A percentile compares a stretch with the other conserved stretches of the same genome.
Evolutionary conservation across 192 early-diverging fungal genomes (phyloP).

Genomic region (Mortierella alpina): DNA sequence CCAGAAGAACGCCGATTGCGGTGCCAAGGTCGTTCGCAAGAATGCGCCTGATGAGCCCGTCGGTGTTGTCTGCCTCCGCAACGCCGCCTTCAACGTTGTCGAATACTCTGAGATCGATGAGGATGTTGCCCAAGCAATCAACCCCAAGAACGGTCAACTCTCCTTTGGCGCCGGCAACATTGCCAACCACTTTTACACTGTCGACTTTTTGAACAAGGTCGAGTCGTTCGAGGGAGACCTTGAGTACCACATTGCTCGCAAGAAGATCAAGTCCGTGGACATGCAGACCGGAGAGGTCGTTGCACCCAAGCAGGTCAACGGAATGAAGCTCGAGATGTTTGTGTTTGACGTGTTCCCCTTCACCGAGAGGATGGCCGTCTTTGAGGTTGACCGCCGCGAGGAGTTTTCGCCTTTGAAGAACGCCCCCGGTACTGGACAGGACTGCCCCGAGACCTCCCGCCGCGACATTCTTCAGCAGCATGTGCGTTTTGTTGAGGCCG

Average conservation of each 20-base stretch:
- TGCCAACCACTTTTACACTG: slow-evolving; percentile 98
- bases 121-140: slow-evolving; percentile 71
- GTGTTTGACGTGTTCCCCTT: slow-evolving; percentile 99
- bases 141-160: slow-evolving; percentile 77
- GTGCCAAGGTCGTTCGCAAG: slow-evolving; percentile 96
- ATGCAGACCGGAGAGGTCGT: slow-evolving; percentile 76
- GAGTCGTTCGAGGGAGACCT: slow-evolving; percentile 87
- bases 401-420: slow-evolving; percentile 99
- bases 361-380: slow-evolving; percentile 86
- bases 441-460: slow-evolving; percentile 94
- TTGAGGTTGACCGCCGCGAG: slow-evolving; percentile 92
- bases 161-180: slow-evolving; percentile 95
- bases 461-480: slow-evolving; percentile 90
- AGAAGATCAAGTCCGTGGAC: slow-evolving; percentile 97
- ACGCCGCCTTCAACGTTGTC: slow-evolving; percentile 86
- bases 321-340: slow-evolving; percentile 99
- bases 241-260: slow-evolving; percentile 97
- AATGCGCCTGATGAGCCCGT: slow-evolving; percentile 87
- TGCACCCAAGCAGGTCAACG: slow-evolving; percentile 85
- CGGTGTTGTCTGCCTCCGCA: slow-evolving; percentile 93
- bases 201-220: slow-evolving; percentile 88
- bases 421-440: slow-evolving; percentile 86
- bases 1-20: slow-evolving; percentile 90
- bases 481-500: slow-evolving; percentile 84
- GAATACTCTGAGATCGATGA: slow-evolving; percentile 96